These are phyloP conservation scores for Ampelocalamus luodianensis DNA, from an alignment of 176 grass and related monocot genomes.

Conservation along the genomic window DNA sequence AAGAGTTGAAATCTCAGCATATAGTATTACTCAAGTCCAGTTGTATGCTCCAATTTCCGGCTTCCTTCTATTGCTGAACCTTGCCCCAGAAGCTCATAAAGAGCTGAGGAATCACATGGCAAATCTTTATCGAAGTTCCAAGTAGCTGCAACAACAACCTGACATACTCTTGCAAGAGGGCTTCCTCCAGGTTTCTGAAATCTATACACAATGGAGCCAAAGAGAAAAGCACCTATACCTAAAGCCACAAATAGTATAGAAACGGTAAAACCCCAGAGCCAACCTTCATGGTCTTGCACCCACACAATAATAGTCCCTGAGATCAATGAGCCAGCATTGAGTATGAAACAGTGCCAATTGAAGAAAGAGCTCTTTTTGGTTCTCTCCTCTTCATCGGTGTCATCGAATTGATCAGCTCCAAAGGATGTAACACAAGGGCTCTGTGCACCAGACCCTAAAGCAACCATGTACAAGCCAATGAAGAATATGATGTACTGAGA, in stretches of 20 bases:
- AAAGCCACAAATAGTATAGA: slow-evolving; percentile 62
- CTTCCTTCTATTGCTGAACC: slow-evolving; percentile 62
- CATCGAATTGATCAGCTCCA: slow-evolving; percentile 87
- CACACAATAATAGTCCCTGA: slow-evolving; percentile 73
- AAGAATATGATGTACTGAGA: slow-evolving; percentile 65
- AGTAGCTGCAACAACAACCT: slow-evolving; percentile 77
- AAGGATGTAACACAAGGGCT: slow-evolving; percentile 78
- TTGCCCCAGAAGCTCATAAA: slow-evolving; percentile 70
- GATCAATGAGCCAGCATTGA: slow-evolving; percentile 72
- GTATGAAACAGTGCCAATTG: slow-evolving; percentile 70
- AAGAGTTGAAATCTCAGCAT: background rate
- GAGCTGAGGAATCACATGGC: slow-evolving; percentile 65
- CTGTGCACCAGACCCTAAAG: slow-evolving; percentile 68
- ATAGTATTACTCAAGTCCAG: slow-evolving; percentile 51
- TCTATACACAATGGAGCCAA: slow-evolving; percentile 70
- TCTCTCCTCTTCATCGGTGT: slow-evolving; percentile 69
- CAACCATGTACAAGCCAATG: slow-evolving; percentile 76
- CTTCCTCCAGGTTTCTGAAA: slow-evolving; percentile 93
- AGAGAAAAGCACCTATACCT: slow-evolving; percentile 62
- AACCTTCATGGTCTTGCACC: slow-evolving; percentile 77
- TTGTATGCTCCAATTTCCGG: slow-evolving; percentile 53
- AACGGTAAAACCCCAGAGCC: slow-evolving; percentile 72
- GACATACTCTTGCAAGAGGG: slow-evolving; percentile 75
- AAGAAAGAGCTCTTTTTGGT: slow-evolving; percentile 79
- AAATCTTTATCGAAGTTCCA: slow-evolving; percentile 56